Base-by-base conservation (phyloP, 108 stramenopile species). In the Aurantiochytrium sp. region DNA sequence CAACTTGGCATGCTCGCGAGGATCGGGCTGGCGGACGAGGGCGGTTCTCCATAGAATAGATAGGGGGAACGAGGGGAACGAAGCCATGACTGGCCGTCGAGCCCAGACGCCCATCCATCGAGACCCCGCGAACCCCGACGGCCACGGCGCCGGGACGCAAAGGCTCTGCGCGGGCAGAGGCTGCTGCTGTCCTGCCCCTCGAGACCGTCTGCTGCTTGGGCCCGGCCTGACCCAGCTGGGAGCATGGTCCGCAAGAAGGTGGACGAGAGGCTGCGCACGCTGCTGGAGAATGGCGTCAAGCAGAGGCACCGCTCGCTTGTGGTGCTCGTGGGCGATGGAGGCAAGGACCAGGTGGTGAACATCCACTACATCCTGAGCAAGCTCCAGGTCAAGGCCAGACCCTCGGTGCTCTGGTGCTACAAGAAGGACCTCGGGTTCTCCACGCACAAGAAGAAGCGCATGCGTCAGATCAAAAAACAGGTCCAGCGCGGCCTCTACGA, bases 361-460 rank as follows among this genome's bases (percentile, higher is more conserved):
- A 90, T 99, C 45, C 96, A 98, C 89, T 94, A 96, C 55, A 97
- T 99, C 59, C 90, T 98, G 24, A 86, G 93, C 37, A 92, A 95
- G 86, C 94, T 96, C 0, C 90, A 94, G 39, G 91, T 98, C 34
- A 92, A 95, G 68, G 90, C 95, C 37, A 94, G 96, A 37, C 95
- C 96, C 8, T 91, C 93, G 37, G 98, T 99, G 4, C 89, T 99
- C 17, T 99, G 99, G 99, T 98, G 97, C 91, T 99, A 99, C 95
- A 98, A 98, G 89, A 98, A 98, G 81, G 98, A 99, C 89, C 92
- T 99, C 37, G 99, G 99, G 2, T 99, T 99, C 90, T 96, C 96
- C 6, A 97, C 97, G 6, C 85, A 87, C 86, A 45, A 68, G 32
- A 90, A 94, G 87, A 94, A 93, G 89, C 95, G 99, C 39, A 99